Base-by-base conservation (phyloP, 495 filamentous ascomycete species). In the Penicillium desertorum region DNA sequence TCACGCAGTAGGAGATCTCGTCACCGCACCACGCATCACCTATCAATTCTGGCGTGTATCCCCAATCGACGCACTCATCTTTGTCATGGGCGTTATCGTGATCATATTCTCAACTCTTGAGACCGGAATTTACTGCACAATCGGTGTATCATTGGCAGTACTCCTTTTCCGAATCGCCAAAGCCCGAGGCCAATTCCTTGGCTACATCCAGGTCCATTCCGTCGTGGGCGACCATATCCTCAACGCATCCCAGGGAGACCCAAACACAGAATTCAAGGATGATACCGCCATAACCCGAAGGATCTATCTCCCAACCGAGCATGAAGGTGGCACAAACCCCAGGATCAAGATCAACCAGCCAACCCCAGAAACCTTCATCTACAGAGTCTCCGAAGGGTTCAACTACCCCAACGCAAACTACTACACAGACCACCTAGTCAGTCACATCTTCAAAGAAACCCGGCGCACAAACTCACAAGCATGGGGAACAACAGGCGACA, bases 11-110 rank as follows among this genome's bases (percentile, higher is more conserved):
- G 89, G 90, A 43, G 93, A 98, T 61, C 72, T 98, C 32, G 91
- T 98, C 71, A 96, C 92, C 0, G 83, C 92, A 4, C 92, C 93
- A 3, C 91, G 93, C 64, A 89, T 87, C 3, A 79, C 96, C 4
- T 96, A 96, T 70, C 88, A 92, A 67, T 98, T 98, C 76, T 98
- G 93, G 92, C 77, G 85, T n/a, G 86, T 96, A 22, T 91, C 88
- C 5, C 93, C 93, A 0, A 60, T 96, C 2, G 93, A 98, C 62
- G 88, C 91, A 2, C 52, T 91, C 34, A 92, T 98, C 62, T 98
- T 96, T 81, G 94, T 96, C 62, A 83, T 88, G n/a, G 92, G 93
- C 59, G 91, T 97, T 10, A 59, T 96, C 34, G 88, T 96, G 19
- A 96, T 91, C 1, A 69, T 96, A 36, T 96, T 97, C 72, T 76